Base-by-base conservation (phyloP, 202 grass and related monocot genomes). In the Zizania palustris region DNA sequence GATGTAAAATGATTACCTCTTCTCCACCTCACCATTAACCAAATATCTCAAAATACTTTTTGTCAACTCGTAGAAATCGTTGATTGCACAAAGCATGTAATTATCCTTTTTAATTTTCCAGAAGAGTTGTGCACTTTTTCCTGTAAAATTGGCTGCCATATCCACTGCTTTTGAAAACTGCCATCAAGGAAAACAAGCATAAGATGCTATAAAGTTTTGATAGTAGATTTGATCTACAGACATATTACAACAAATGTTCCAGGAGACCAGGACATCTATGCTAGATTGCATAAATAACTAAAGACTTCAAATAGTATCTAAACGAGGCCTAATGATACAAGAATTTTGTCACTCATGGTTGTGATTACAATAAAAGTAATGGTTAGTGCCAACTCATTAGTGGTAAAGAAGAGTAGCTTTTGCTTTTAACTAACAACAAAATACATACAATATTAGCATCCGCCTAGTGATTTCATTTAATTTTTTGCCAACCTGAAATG, bases 141-240 rank as follows among this genome's bases (percentile, higher is more conserved):
- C 91, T 69, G 61, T 86, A 86, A 91, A 97, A 85, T 93, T 86
- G 49, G 72, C 80, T 72, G 80, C 70, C 91, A 97, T 93, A 69
- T 93, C 86, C 49, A 97, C 86, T 74, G 91, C 88, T 77, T 88
- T 85, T 50, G 88, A 92, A 82, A 97, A 97, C 88, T 97, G 80
- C 13, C 62, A 80, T 65, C 34, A 74, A 77, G 45, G 45, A 84
- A 71, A 77, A 79, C 46, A 76, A 69, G 44, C 73, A 82, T 70
- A 28, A 82, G 63, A 79, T 41, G 19, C 45, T 61, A 80, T 38
- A 55, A n/a, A 73, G 9, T 15, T 46, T 13, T 61, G 9, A 48
- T 80, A 16, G 18, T 22, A 68, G 7, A 61, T 46, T 69, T 79
- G 55, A 60, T 68, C 80, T 36, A 66, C 28, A 65, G 36, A 37